phyloP scores from a whole-genome alignment of 2,329 filamentous ascomycete species.

The Exserohilum rostratum region DNA sequence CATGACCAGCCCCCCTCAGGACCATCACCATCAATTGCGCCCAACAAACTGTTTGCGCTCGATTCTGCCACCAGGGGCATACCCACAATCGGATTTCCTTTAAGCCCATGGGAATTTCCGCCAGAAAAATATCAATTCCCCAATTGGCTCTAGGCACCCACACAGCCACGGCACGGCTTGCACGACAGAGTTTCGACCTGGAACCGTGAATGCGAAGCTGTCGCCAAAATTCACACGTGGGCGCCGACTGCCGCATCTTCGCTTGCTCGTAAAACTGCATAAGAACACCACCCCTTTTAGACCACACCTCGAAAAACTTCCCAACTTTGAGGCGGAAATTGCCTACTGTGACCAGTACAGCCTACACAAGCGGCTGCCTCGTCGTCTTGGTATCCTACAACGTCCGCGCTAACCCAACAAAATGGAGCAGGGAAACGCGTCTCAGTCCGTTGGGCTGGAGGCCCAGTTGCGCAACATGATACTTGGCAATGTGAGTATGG shows the following conservation, averaged over 20 bases:
- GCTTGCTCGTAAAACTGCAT: neutral
- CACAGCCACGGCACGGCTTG: neutral
- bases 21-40: neutral
- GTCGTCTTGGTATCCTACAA: neutral
- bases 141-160: neutral
- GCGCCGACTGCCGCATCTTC: no score
- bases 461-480: conserved; percentile 66
- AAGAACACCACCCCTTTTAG: neutral
- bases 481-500: conserved; percentile 57
- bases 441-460: conserved; percentile 49
- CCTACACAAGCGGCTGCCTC: neutral
- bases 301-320: neutral
- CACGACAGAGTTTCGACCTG: neutral
- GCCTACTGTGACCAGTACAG: neutral
- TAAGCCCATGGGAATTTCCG: neutral
- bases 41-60: neutral
- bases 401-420: conserved; percentile 6
- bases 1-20: conserved; percentile 2
- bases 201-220: neutral
- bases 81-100: neutral
- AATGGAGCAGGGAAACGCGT: conserved; percentile 25
- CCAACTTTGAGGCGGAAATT: neutral
- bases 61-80: neutral
- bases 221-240: neutral
- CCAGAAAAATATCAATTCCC: neutral